Evolutionary conservation across 768 basidiomycete genomes (phyloP), one percentile per base, ranked within the genome.

Genomic region (Suillus brevipes): DNA sequence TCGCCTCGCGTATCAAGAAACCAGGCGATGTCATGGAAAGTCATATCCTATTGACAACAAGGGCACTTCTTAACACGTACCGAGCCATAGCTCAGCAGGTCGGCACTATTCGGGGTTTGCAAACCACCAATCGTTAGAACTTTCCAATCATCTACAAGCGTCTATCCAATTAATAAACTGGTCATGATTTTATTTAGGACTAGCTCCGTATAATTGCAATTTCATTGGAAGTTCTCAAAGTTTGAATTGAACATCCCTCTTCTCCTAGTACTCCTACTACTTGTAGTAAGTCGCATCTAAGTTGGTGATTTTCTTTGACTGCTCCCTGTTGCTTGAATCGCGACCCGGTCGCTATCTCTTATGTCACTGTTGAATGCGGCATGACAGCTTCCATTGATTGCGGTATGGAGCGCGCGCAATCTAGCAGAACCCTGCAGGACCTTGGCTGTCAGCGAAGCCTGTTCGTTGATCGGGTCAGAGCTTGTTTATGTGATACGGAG

Each of bases 351-450:
- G 28, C 28, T 49, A 25, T 6, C 23, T 25, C 6, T 25, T 50
- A 52, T 28, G 25, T 52, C 52, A 53, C 25, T 9, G 28, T 18
- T 20, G 52, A 31, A 52, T 31, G 28, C 10, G 20, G 31, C 18
- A 53, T 53, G 52, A 18, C 28, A 53, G 52, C 52, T 53, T 34
- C 52, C 18, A 53, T 53, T 53, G 52, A 20, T 53, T 53, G 18
- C 6, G 6, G 31, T 34, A 53, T 31, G 52, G 28, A 53, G 34
- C 12, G 20, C 10, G 12, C 18, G 20, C 31, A 34, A 55, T 34
- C 12, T n/a, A 55, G 18, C 31, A n/a, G 31, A 31, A 53, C 28
- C 52, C 52, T 53, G 52, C 52, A 53, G 53, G 12, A 55, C 18
- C 28, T 20, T 20, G 28, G 28, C 18, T 31, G 25, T 18, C 2